phyloP scores from a whole-genome alignment of 2,329 filamentous ascomycete genomes.

The Scedosporium minutisporum region DNA sequence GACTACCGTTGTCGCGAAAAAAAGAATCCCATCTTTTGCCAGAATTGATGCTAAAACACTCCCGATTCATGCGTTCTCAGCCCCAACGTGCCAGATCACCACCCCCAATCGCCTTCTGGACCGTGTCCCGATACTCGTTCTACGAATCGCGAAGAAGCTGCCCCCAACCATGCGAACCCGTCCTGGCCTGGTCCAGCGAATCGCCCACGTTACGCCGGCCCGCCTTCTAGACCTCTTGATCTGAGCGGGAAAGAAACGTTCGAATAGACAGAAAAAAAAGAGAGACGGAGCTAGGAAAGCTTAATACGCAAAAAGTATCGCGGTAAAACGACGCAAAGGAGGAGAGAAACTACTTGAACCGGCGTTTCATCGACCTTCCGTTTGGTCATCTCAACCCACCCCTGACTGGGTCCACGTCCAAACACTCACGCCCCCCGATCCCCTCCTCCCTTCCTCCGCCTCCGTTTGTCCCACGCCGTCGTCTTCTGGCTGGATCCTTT shows the following conservation, averaged over 20 bases:
- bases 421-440: slow-evolving; percentile 17
- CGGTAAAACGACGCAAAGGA: too few relatives aligned
- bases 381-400: slow-evolving; percentile 5
- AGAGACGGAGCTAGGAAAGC: background rate
- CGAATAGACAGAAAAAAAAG: background rate
- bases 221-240: background rate
- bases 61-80: slow-evolving; percentile 6
- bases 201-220: background rate
- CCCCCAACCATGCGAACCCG: slow-evolving; percentile 4
- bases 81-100: slow-evolving; percentile 1
- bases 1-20: background rate
- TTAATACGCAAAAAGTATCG: background rate
- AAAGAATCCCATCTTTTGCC: slow-evolving; percentile 1
- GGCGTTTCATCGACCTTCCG: slow-evolving; percentile 6
- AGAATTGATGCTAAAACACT: slow-evolving; percentile 9
- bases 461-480: slow-evolving; percentile 5
- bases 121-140: background rate
- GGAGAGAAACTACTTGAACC: slow-evolving; percentile 1
- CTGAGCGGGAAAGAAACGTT: background rate
- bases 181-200: background rate
- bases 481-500: background rate
- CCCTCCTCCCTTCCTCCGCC: slow-evolving; percentile 6
- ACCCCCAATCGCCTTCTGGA: background rate
- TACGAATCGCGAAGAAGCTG: background rate
- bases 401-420: background rate